phyloP scores from a whole-genome alignment of 2,329 filamentous ascomycete species.

The Trichoderma breve region DNA sequence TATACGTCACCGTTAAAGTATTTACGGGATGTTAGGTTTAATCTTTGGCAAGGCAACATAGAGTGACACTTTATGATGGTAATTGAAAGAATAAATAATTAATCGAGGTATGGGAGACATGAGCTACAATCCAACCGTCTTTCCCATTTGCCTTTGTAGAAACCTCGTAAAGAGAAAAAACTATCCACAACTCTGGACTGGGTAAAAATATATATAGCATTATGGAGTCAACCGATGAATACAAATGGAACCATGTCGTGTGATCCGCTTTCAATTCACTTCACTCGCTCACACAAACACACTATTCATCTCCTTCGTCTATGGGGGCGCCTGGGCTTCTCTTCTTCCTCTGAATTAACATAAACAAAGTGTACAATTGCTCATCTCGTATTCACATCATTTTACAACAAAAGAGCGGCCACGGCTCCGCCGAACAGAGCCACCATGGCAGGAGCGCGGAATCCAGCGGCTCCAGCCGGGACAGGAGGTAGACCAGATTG shows the following conservation, averaged over 20 bases:
- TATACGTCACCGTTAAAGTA: neutral
- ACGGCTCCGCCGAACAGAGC: slow-evolving; percentile 24
- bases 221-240: neutral
- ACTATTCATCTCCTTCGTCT: neutral
- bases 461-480: slow-evolving; percentile 24
- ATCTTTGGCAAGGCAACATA: neutral
- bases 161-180: slow-evolving; percentile 12
- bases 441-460: slow-evolving; percentile 22
- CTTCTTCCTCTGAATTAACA: neutral
- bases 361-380: slow-evolving; percentile 8
- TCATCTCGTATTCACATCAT: slow-evolving; percentile 16
- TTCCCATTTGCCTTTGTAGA: neutral
- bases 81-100: slow-evolving; percentile 2
- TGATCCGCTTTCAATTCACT: neutral
- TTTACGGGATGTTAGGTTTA: neutral
- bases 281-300: neutral
- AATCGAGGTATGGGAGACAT: neutral
- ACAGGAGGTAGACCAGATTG: slow-evolving; percentile 19
- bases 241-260: neutral
- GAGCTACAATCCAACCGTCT: neutral
- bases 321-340: neutral
- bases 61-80: neutral
- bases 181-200: slow-evolving; percentile 5
- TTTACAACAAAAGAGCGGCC: slow-evolving; percentile 25
- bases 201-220: slow-evolving; percentile 15